Conservation (phyloP, 352 stramenopile genomes). For the Blastocystis sp. region DNA sequence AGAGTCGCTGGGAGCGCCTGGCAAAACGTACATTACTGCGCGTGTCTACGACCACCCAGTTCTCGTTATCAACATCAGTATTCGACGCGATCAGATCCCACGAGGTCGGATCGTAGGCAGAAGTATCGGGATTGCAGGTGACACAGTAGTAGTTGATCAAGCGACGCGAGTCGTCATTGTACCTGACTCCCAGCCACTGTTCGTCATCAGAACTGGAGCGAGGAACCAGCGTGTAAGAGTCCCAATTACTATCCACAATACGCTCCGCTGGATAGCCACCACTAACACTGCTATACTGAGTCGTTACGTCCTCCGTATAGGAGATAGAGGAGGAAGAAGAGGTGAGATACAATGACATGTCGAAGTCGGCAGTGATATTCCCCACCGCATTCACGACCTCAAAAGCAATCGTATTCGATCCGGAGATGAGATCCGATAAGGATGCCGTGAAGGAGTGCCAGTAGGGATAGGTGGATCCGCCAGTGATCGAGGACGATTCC, state of each 20-base stretch:
- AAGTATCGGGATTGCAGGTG: constrained; percentile 55
- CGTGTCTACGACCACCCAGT: neutral
- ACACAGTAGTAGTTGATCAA: constrained; percentile 25
- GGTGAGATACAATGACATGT: constrained; percentile 33
- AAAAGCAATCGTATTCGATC: constrained; percentile 24
- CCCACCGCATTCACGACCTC: constrained; percentile 29
- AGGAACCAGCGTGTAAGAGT: constrained; percentile 26
- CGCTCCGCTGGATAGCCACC: neutral
- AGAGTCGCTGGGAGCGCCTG: constrained; percentile 48
- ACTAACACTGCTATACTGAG: neutral
- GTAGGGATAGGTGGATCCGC: constrained; percentile 23
- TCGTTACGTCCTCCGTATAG: constrained; percentile 7
- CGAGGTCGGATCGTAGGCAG: constrained; percentile 14
- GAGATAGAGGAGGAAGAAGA: neutral
- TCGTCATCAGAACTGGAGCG: neutral
- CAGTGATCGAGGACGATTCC: neutral
- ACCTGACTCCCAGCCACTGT: constrained; percentile 26
- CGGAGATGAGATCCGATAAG: neutral
- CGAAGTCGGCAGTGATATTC: constrained; percentile 32
- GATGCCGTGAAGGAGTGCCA: constrained; percentile 34
- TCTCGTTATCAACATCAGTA: neutral
- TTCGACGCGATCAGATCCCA: constrained; percentile 2
- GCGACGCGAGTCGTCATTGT: neutral
- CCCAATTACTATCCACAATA: constrained; percentile 31
- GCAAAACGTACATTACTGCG: constrained; percentile 56